Conservation (phyloP, 176 grass and related monocot genomes). For the Elymus sibiricus region DNA sequence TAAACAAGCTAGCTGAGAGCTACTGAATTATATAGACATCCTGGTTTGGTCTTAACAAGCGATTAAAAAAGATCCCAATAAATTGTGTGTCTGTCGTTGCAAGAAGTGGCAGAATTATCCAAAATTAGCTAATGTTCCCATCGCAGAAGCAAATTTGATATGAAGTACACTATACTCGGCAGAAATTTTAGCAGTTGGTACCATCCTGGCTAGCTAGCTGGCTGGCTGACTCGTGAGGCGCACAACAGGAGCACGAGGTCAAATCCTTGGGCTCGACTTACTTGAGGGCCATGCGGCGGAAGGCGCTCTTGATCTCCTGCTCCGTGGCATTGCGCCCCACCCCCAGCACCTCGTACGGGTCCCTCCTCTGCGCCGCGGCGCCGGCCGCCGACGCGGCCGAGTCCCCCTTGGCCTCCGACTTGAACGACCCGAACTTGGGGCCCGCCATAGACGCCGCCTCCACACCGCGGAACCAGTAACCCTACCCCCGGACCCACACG, state of each 20-base stretch:
- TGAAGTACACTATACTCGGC: neutral
- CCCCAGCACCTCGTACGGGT: constrained; percentile 92
- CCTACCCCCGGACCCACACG: neutral
- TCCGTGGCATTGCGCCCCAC: constrained; percentile 81
- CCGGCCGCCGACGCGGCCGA: constrained; percentile 21
- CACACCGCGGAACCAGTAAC: neutral
- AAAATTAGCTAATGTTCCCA: neutral
- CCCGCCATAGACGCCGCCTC: constrained; percentile 53
- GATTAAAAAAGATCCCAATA: neutral
- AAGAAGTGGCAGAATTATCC: neutral
- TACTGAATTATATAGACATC: neutral
- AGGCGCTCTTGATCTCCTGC: constrained; percentile 94
- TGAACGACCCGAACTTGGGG: constrained; percentile 68
- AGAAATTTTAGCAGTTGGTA: neutral
- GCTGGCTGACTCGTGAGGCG: neutral
- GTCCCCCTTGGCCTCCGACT: constrained; percentile 56
- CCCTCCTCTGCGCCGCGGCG: constrained; percentile 63
- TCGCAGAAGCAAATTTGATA: neutral
- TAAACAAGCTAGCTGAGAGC: neutral
- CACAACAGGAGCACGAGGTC: neutral
- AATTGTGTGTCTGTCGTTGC: neutral
- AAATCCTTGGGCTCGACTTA: constrained; percentile 57
- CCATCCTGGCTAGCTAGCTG: neutral
- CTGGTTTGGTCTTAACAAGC: neutral
- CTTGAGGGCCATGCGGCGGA: constrained; percentile 97